phyloP scores from a whole-genome alignment of 345 rosid species.

The Combretum micranthum region DNA sequence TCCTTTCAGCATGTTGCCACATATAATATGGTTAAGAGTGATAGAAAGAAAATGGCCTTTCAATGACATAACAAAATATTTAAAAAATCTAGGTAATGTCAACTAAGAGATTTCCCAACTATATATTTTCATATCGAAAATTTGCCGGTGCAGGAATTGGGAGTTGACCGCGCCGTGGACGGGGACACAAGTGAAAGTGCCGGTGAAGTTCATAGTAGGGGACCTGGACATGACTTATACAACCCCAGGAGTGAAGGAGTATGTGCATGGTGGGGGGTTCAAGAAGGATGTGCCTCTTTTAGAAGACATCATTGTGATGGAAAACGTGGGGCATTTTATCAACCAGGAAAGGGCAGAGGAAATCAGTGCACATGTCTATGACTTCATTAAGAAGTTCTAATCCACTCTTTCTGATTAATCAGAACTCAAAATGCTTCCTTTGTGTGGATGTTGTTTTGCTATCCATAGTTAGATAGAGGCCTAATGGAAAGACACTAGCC shows the following conservation, averaged over 20 bases:
- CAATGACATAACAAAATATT: too few species aligned
- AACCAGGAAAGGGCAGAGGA: slow-evolving; percentile 69
- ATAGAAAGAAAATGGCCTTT: too few species aligned
- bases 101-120: too few species aligned
- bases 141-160: slow-evolving; percentile 52
- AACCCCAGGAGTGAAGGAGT: slow-evolving; percentile 55
- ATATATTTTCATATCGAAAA: too few species aligned
- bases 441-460: too few species aligned
- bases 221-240: slow-evolving; percentile 56
- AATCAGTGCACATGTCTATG: slow-evolving; percentile 37
- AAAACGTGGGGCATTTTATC: slow-evolving; percentile 60
- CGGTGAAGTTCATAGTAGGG: slow-evolving; percentile 63
- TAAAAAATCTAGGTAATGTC: too few species aligned
- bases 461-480: too few species aligned
- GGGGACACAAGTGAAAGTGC: slow-evolving; percentile 38
- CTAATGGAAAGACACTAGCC: too few species aligned
- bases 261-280: slow-evolving; percentile 43
- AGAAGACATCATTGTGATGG: slow-evolving; percentile 52
- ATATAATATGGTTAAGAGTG: too few species aligned
- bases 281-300: slow-evolving; percentile 44
- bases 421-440: too few species aligned
- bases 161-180: slow-evolving; percentile 71
- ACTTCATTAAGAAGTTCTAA: slow-evolving; percentile 43
- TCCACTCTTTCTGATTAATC: not conserved
- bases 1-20: too few species aligned